phyloP scores from a whole-genome alignment of 441 rosid species.

The Eruca vesicaria region DNA sequence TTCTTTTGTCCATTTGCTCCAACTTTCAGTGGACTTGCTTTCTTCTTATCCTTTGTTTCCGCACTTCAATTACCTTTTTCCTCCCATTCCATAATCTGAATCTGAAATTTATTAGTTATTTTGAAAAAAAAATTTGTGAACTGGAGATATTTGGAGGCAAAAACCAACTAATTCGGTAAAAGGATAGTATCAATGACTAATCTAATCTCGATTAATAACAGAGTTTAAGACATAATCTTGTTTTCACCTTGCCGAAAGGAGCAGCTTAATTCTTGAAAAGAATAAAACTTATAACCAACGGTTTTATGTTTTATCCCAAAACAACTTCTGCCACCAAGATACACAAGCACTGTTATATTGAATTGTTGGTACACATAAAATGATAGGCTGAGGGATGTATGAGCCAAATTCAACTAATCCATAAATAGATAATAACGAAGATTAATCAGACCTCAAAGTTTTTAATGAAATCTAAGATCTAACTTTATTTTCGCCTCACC shows the following conservation, averaged over 20 bases:
- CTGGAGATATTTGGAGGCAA: neutral
- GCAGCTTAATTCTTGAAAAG: neutral
- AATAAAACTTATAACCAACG: neutral
- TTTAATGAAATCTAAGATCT: neutral
- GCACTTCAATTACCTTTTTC: conserved; percentile 12
- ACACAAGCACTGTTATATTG: neutral
- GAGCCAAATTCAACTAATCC: neutral
- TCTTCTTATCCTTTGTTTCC: conserved; percentile 32
- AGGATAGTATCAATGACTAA: neutral
- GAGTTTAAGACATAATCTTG: neutral
- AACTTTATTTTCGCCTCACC: neutral
- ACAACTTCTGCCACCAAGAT: neutral
- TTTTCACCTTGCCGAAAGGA: neutral
- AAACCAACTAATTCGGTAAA: neutral
- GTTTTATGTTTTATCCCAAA: neutral
- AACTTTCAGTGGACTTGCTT: conserved; percentile 37
- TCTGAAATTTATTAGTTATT: neutral
- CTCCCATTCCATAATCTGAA: conserved; percentile 22
- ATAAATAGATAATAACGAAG: neutral
- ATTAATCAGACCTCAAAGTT: neutral
- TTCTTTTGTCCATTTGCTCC: conserved; percentile 34
- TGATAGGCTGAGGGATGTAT: neutral
- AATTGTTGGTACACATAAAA: neutral
- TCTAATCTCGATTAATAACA: neutral
- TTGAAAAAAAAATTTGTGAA: neutral